phyloP scores from a whole-genome alignment of 306 rosid species.

The Gillenia trifoliata region DNA sequence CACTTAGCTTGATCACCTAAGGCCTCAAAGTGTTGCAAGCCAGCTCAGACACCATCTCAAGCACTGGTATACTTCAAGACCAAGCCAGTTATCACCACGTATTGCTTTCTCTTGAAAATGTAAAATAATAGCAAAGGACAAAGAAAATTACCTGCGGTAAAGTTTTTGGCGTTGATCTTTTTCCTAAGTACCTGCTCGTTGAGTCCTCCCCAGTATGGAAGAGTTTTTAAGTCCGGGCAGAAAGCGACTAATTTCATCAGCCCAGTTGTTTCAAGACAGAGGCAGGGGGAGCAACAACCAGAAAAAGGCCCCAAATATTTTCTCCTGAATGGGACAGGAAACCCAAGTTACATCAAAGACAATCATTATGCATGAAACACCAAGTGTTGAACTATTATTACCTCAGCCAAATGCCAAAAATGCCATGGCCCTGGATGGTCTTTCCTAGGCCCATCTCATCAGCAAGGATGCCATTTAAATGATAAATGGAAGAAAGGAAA shows the following conservation, averaged over 20 bases:
- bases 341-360: conserved; percentile 24
- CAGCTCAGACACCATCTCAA: neutral
- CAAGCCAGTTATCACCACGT: neutral
- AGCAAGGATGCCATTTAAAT: conserved; percentile 96
- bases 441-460: conserved; percentile 99
- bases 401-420: conserved; percentile 99
- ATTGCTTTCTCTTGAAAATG: neutral
- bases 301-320: conserved; percentile 99
- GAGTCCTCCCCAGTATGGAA: conserved; percentile 97
- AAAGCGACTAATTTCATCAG: conserved; percentile 96
- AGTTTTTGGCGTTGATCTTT: conserved; percentile 85
- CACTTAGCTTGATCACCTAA: no score
- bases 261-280: conserved; percentile 97
- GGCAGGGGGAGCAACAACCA: conserved; percentile 96
- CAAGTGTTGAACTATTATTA: conserved; percentile 33
- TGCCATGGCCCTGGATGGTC: conserved; percentile 97
- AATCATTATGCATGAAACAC: conserved; percentile 12
- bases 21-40: neutral
- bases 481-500: conserved; percentile 17
- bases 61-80: neutral
- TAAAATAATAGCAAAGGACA: conserved; percentile 11
- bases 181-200: conserved; percentile 85
- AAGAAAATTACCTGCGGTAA: conserved; percentile 68
- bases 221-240: conserved; percentile 84
- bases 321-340: conserved; percentile 58